Evolutionary conservation across 2,329 filamentous ascomycete species (phyloP), one percentile per base, ranked within the genome.

Genomic region (Scedosporium dehoogii): DNA sequence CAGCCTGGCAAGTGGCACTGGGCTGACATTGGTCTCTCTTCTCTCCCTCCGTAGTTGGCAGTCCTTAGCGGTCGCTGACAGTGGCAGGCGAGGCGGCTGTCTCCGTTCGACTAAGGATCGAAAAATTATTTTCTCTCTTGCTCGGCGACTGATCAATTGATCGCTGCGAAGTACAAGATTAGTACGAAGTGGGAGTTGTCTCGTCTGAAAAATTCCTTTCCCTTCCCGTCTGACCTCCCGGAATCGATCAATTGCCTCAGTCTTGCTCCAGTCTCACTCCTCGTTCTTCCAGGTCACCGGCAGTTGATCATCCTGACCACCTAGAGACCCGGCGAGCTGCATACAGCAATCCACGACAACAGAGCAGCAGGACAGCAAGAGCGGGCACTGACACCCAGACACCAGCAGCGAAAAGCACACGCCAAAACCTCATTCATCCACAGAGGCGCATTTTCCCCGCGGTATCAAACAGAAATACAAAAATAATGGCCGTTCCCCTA

Each of bases 401-500:
- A 55, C 1, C 51, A 6, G 5, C 23, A 14, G 5, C 6, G 12
- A 10, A 14, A 14, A 23, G 51, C 51, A 27, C 51, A 27, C 51
- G 51, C 51, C 44, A 27, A 18, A 48, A 48, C 44, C n/a, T 48
- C 44, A 21, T 23, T 48, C 44, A 23, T 48, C 44, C 16, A 48
- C 12, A 23, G 18, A 21, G 44, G 44, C 18, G 44, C 44, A 48
- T 48, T 21, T 48, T 21, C 44, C 44, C 16, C 44, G 44, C 44
- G 44, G 16, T 18, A 21, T 48, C 44, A 5, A 21, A 48, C 18
- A 2, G n/a, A 18, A 33, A 33, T 58, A 38, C 25, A 58, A 42
- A 42, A 42, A 57, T n/a, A 56, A 62, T 62, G 60, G 53, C 60
- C 12, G 60, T 42, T 6, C 60, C 51, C 53, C 46, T 62, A n/a